phyloP scores from a whole-genome alignment of 805 yeast species.

The Wickerhamiella slavikovae region DNA sequence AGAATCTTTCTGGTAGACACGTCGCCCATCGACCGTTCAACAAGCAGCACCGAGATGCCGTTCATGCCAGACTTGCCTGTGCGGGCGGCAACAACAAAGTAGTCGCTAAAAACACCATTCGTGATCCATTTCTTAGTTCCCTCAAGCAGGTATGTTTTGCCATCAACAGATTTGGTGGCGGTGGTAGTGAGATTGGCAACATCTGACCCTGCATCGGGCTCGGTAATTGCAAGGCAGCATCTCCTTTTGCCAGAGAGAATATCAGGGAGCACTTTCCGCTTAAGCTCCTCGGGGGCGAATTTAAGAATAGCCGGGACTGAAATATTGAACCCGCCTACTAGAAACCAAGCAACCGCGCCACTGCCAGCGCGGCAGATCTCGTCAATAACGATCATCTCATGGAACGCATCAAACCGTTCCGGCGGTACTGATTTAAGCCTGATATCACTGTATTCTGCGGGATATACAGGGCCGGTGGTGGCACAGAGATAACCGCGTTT shows the following conservation, averaged over 20 bases:
- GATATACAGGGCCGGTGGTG: constrained; percentile 19
- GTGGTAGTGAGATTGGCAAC: constrained; percentile 23
- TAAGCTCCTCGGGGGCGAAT: constrained; percentile 16
- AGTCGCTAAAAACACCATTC: constrained; percentile 24
- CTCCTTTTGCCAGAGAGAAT: constrained; percentile 21
- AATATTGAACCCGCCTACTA: constrained; percentile 23
- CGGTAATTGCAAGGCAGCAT: constrained; percentile 23
- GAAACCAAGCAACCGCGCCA: constrained; percentile 23
- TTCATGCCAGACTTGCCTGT: constrained; percentile 23
- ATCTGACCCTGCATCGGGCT: constrained; percentile 26
- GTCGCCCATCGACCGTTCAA: constrained; percentile 20
- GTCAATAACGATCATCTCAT: constrained; percentile 21
- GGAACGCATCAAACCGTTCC: constrained; percentile 22
- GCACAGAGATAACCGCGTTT: constrained; percentile 23
- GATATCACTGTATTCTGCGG: constrained; percentile 19
- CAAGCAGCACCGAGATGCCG: constrained; percentile 21
- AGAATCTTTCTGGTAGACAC: constrained; percentile 19
- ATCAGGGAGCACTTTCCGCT: constrained; percentile 20
- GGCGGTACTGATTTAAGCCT: constrained; percentile 19
- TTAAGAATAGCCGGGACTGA: constrained; percentile 22
- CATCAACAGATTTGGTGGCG: constrained; percentile 20
- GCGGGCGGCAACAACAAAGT: constrained; percentile 25
- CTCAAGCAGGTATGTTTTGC: constrained; percentile 20
- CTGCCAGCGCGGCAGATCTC: constrained; percentile 22
- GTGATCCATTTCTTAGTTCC: constrained; percentile 28